Evolutionary conservation across 352 stramenopile species (phyloP), one percentile per base, ranked within the genome.

Genomic region (Blastocystis sp.): DNA sequence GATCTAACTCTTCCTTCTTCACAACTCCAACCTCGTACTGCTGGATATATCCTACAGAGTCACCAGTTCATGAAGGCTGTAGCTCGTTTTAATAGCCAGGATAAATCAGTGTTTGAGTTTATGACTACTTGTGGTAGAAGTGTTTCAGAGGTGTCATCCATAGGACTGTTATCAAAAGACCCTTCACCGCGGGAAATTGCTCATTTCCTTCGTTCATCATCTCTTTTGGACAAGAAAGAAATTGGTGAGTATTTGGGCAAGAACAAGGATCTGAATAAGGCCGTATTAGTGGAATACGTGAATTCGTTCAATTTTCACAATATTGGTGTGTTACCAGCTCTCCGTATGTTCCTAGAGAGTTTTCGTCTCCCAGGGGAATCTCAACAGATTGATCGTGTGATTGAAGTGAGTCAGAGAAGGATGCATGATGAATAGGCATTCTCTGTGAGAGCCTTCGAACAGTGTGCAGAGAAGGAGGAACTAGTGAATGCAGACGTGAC

Each of bases 291-390:
- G 21, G 89, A 89, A 24, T 95, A 94, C 88, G 85, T 90, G 29
- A 54, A 87, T 27, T 94, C 97, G 88, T 97, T 98, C 74, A 93
- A 98, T 87, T 98, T 98, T 89, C 89, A 90, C 19, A 91, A 93
- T 3, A 89, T 92, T 6, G 88, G 89, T 1, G 92, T 98, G 86
- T 92, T 95, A 78, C 90, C 94, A 35, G 92, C 93, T 6, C 86
- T 98, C 51, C 92, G 95, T 39, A 91, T 93, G 65, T 98, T 97
- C 80, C 90, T 98, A 43, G 91, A 91, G 1, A 93, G 93, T 39
- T 98, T 99, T 88, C 93, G 95, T 43, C 89, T 98, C 43, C 96
- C 96, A 1, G 95, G 95, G 4, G 95, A 99, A 90, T 95, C 95
- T 0, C 96, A 99, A 89, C 97, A 97, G 88, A 98, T 99, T 73